Conservation (phyloP, 2,329 filamentous ascomycete species). For the Simplicillium aogashimaense region DNA sequence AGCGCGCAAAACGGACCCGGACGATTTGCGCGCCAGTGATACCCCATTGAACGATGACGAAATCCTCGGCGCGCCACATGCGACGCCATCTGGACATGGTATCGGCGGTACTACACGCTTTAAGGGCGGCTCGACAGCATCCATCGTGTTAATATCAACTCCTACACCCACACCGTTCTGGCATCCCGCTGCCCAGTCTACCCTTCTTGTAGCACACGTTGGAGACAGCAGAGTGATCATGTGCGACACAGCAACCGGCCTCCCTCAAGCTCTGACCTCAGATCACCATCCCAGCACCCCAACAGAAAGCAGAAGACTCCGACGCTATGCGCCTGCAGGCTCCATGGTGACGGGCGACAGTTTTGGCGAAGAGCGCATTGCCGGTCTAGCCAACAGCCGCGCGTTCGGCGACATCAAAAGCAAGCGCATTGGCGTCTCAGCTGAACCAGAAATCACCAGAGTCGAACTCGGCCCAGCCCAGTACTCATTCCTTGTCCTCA, state of each 20-base stretch:
- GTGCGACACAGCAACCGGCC: slow-evolving; percentile 75
- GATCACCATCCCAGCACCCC: slow-evolving; percentile 91
- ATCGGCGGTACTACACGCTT: slow-evolving; percentile 75
- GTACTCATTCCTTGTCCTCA: slow-evolving; percentile 80
- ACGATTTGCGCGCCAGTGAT: slow-evolving; percentile 62
- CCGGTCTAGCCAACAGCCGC: slow-evolving; percentile 85
- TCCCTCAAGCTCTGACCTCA: slow-evolving; percentile 71
- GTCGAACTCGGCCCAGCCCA: slow-evolving; percentile 74
- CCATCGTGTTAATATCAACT: slow-evolving; percentile 81
- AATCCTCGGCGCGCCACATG: slow-evolving; percentile 56
- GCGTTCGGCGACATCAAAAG: slow-evolving; percentile 87
- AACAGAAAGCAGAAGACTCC: slow-evolving; percentile 69
- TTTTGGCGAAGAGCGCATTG: slow-evolving; percentile 94
- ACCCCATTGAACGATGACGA: slow-evolving; percentile 77
- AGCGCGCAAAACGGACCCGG: slow-evolving; percentile 66
- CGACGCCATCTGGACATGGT: slow-evolving; percentile 42
- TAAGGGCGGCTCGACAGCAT: slow-evolving; percentile 88
- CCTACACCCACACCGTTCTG: slow-evolving; percentile 88
- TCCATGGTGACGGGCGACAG: slow-evolving; percentile 80
- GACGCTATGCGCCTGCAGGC: slow-evolving; percentile 66
- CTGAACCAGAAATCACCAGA: slow-evolving; percentile 80
- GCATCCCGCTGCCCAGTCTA: slow-evolving; percentile 80
- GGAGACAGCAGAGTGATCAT: slow-evolving; percentile 88
- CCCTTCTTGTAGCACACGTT: slow-evolving; percentile 79
- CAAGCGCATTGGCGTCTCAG: slow-evolving; percentile 88